Conservation (phyloP, 306 rosid genomes). For the Hippophae gyantsensis region DNA sequence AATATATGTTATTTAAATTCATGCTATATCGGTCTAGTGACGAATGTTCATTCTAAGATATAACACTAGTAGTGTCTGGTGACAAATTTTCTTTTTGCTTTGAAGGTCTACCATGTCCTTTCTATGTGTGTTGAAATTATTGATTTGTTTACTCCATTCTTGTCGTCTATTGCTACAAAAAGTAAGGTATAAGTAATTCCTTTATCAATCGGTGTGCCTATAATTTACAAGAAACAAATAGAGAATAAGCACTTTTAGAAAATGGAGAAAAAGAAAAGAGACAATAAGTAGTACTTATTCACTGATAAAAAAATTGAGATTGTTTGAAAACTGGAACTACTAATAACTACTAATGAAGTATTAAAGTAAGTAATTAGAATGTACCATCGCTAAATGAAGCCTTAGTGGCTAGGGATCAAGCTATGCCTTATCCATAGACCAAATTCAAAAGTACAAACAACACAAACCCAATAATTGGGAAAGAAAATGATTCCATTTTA, state of each 20-base stretch:
- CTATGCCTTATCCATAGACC: slow-evolving; percentile 31
- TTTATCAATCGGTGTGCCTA: slow-evolving; percentile 59
- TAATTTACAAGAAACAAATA: not conserved
- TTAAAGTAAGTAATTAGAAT: not conserved
- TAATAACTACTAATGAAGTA: not conserved
- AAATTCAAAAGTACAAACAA: slow-evolving; percentile 28
- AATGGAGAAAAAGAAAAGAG: not conserved
- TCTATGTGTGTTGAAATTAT: no score
- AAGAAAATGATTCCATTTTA: slow-evolving; percentile 6
- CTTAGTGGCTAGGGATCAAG: slow-evolving; percentile 33
- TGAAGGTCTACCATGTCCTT: no score
- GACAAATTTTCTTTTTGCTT: no score
- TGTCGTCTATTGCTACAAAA: slow-evolving; percentile 24
- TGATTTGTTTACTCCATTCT: no score
- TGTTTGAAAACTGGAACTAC: no score
- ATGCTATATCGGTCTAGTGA: no score
- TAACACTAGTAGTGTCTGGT: no score
- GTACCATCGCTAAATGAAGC: slow-evolving; percentile 43
- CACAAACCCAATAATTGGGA: slow-evolving; percentile 34
- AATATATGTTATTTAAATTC: no score
- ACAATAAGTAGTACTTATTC: not conserved
- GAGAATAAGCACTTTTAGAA: not conserved
- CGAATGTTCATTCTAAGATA: no score
- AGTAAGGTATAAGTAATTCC: slow-evolving; percentile 58
- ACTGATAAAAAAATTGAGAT: not conserved